These are phyloP conservation scores for Isatis tinctoria DNA, from an alignment of 345 rosid species.

Conservation along the genomic window DNA sequence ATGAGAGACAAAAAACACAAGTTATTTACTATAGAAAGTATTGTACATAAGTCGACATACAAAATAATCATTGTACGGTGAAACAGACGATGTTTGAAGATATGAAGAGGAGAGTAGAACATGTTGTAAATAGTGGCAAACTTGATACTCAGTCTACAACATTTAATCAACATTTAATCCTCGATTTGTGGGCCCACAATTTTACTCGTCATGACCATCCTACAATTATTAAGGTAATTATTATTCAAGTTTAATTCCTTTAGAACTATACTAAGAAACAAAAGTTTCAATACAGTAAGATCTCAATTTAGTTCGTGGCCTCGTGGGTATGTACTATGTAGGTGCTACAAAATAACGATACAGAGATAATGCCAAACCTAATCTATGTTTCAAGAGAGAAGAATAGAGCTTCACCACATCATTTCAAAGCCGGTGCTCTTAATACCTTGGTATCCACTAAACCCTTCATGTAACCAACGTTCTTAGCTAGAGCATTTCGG, in stretches of 20 bases:
- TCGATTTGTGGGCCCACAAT: slow-evolving; percentile 38
- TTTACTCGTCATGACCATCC: slow-evolving; percentile 65
- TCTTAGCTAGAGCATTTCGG: neutral
- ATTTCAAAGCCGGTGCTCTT: slow-evolving; percentile 86
- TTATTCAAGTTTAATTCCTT: neutral
- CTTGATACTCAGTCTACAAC: slow-evolving; percentile 25
- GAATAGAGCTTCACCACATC: slow-evolving; percentile 41
- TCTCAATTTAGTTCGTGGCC: neutral
- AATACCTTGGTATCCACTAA: slow-evolving; percentile 49
- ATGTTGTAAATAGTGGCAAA: slow-evolving; percentile 40
- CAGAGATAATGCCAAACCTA: slow-evolving; percentile 51
- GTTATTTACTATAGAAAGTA: neutral
- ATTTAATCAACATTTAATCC: slow-evolving; percentile 17
- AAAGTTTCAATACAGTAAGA: neutral
- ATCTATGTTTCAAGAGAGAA: slow-evolving; percentile 68
- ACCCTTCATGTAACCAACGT: neutral
- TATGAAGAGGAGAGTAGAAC: slow-evolving; percentile 52
- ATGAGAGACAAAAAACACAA: neutral
- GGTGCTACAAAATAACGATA: slow-evolving; percentile 45
- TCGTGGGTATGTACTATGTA: neutral
- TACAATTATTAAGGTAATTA: slow-evolving; percentile 51
- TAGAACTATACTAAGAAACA: too few species aligned
- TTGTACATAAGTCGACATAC: neutral
- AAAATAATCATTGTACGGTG: neutral
- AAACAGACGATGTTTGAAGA: slow-evolving; percentile 50